Evolutionary conservation across 129 eudicot species (phyloP), one percentile per base, ranked within the genome.

Genomic region (Smallanthus sonchifolius): DNA sequence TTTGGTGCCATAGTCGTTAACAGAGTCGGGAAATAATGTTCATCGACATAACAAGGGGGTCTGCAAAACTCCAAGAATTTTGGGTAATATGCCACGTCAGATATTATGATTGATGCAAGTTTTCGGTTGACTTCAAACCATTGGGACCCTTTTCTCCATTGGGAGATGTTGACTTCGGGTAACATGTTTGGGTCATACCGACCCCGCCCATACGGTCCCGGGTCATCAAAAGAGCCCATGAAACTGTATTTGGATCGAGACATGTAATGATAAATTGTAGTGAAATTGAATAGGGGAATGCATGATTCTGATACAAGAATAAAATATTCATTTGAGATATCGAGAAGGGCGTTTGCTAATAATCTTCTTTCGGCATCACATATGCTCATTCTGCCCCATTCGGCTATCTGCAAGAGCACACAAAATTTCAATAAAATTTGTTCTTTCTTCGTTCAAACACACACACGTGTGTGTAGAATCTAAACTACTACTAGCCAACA

Each of bases 301-400:
- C 98, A 94, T 40, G 98, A 94, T 76, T 94, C 98, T 1, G 97
- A 94, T 14, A 94, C 84, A 47, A 94, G 89, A 36, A 94, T 65
- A 30, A 94, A 94, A 79, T 92, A 79, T 48, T 94, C 98, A 49
- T 94, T 94, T 69, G 87, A 81, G 65, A 88, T 74, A 36, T 94
- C 97, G 39, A 94, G 96, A 48, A 94, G 75, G 36, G 97, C 98
- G 62, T 94, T 94, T 0, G 98, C 97, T 30, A 94, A 83, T 15
- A 94, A 97, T 75, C 98, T 74, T 72, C 93, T 94, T 80, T 94
- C 97, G 0, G 98, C 98, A 37, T 94, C 98, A 66, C 97, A 88
- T 83, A 94, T 94, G 67, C 87, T 94, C 97, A 94, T 94, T 75
- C 78, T 86, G 30, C 98, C 98, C 98, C 98, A 94, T 85, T 88